Base-by-base conservation (phyloP, 2,329 filamentous ascomycete species). In the Stachybotrys chlorohalonatus region DNA sequence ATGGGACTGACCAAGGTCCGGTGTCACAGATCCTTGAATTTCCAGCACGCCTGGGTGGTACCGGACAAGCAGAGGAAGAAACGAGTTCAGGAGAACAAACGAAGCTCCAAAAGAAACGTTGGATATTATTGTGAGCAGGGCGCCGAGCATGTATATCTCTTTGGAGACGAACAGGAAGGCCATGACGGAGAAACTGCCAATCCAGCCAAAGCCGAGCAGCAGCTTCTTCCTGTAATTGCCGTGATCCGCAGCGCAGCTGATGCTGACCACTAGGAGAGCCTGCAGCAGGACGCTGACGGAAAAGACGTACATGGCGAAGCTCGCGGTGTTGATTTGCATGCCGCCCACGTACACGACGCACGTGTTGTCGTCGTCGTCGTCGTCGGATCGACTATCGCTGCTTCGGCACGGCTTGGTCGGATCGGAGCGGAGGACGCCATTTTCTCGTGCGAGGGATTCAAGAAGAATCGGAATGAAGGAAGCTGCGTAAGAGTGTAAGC, bases 231-330 rank as follows among this genome's bases (percentile, higher is more conserved):
- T 85, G 74, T 92, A 94, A 62, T 83, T 87, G 58, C 94, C 94
- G 71, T 97, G 93, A 69, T 99, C 94, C 55, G 94, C 94, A 7
- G 93, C 92, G 54, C 90, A 94, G 65, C 91, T 96, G 78, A 99
- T 96, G 66, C 91, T 95, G 59, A 99, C 90, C 48, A 99, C 95
- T 32, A 97, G 75, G 31, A 97, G 72, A 1, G 92, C 89, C 69
- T 99, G 94, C 11, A 96, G 70, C 17, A 96, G 71, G 1, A 99
- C 94, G 67, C 90, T 95, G 64, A 95, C 77, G 55, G 91, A 95
- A 71, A 99, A 99, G 2, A 91, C 96, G 73, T 97, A 97, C 90
- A 97, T 95, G 68, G 91, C 93, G 70, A 97, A 96, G 70, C 89
- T 95, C 42, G 93, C 92, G 1, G 93, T 96, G 71, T 97, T 97